phyloP scores from a whole-genome alignment of 2,329 filamentous ascomycete species.

The Phyllosticta paracitricarpa region DNA sequence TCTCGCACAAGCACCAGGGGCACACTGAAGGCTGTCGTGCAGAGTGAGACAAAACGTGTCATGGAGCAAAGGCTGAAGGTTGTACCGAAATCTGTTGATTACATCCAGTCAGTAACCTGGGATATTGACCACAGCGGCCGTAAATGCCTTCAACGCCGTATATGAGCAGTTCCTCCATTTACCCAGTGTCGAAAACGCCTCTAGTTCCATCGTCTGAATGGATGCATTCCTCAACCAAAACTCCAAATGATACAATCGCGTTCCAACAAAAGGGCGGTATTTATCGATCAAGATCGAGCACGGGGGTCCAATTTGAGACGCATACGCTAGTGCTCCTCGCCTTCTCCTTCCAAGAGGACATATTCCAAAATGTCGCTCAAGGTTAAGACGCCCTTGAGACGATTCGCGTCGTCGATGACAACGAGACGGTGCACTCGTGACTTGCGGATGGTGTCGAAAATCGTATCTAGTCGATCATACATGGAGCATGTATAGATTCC shows the following conservation, averaged over 20 bases:
- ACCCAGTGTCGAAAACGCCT: neutral
- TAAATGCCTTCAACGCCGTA: neutral
- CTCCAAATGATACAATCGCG: neutral
- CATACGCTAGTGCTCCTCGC: constrained; percentile 30
- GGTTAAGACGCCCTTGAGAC: constrained; percentile 80
- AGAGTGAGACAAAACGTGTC: too few species aligned
- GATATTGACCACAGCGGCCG: neutral
- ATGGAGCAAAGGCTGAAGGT: neutral
- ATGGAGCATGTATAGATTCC: constrained; percentile 95
- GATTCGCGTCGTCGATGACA: constrained; percentile 81
- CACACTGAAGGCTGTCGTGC: too few species aligned
- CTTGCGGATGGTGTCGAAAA: constrained; percentile 94
- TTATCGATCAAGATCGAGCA: neutral
- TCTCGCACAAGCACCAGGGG: too few species aligned
- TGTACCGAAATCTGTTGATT: neutral
- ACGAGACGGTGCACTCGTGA: constrained; percentile 88
- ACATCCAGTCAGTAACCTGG: neutral
- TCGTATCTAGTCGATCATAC: constrained; percentile 84
- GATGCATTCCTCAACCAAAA: neutral
- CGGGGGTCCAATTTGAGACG: neutral
- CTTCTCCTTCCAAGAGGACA: constrained; percentile 71
- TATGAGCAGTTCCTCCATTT: neutral
- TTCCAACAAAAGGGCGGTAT: neutral
- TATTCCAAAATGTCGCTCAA: constrained; percentile 96
- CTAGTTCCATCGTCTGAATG: neutral